phyloP scores from a whole-genome alignment of 108 stramenopile species.

The Nitzschia sp. region DNA sequence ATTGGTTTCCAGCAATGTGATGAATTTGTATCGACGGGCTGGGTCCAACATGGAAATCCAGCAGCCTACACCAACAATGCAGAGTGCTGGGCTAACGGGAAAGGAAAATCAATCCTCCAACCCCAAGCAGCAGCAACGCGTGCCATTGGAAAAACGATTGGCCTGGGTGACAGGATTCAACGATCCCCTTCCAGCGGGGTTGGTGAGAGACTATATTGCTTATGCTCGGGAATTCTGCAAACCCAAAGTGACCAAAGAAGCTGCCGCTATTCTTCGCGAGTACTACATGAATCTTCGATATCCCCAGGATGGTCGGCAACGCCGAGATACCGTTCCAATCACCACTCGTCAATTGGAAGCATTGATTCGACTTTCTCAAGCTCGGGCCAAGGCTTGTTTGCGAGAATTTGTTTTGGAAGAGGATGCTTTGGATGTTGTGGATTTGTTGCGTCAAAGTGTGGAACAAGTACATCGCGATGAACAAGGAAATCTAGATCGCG shows the following conservation, averaged over 20 bases:
- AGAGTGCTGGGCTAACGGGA: not conserved
- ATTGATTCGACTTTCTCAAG: constrained; percentile 91
- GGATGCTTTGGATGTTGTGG: constrained; percentile 98
- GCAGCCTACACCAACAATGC: constrained; percentile 8
- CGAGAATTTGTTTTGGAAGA: constrained; percentile 85
- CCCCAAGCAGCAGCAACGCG: not conserved
- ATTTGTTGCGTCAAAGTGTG: constrained; percentile 76
- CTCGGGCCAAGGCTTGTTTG: constrained; percentile 93
- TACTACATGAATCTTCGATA: constrained; percentile 89
- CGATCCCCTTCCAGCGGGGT: constrained; percentile 70
- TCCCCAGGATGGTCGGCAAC: constrained; percentile 45
- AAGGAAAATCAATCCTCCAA: constrained; percentile 4
- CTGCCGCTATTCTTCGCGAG: constrained; percentile 81
- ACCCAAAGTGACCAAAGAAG: constrained; percentile 83
- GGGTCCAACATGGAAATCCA: constrained; percentile 4
- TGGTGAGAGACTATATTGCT: constrained; percentile 95
- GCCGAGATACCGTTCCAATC: constrained; percentile 84
- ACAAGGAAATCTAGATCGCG: constrained; percentile 62
- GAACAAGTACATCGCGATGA: constrained; percentile 75
- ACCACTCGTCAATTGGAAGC: constrained; percentile 97
- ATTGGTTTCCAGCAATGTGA: constrained; percentile 88
- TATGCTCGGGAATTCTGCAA: constrained; percentile 93
- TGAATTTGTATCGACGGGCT: constrained; percentile 68
- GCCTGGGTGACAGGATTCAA: constrained; percentile 75
- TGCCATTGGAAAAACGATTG: constrained; percentile 55